Base-by-base conservation (phyloP, 306 rosid species). In the Nissolia schottii region DNA sequence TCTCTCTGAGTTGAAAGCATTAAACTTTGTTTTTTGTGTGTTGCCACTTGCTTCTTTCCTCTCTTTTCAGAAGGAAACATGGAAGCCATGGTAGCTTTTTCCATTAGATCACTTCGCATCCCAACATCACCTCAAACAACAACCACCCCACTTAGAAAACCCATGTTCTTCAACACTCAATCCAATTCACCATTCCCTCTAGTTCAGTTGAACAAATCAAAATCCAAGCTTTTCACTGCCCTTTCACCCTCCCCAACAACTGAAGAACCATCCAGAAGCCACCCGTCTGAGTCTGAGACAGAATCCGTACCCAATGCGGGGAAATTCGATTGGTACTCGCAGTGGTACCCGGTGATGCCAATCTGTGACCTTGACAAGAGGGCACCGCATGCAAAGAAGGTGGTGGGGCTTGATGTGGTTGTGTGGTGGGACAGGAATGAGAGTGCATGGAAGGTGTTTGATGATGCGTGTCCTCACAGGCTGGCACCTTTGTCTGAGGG, bases 401-500 rank as follows among this genome's bases (percentile, higher is more conserved):
- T 90, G 25, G 15, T 93, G 68, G 97, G 98, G 0, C 43, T 93
- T 60, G 98, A 93, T 63, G 94, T 93, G 84, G 98, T 91, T 77
- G 83, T 93, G 79, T 90, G 98, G 97, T 93, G 97, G 97, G 96
- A 93, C 78, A 84, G 82, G 54, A 93, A 91, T 79, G 98, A 89
- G 75, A 71, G 46, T 83, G 74, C 76, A 2, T 90, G 98, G 98
- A 77, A 87, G 83, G 98, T 93, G 75, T 89, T 91, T 77, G 87
- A 93, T 65, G 98, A 93, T 81, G 50, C 72, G 0, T 93, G 98
- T 82, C 98, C 98, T 50, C 98, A 93, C 77, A 83, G 98, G 34
- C 67, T 93, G 79, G 98, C 98, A 8, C 98, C 98, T 1, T 82
- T 93, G 43, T 93, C 96, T 62, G 98, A 93, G 68, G 98, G 97